Evolutionary conservation across 2,329 filamentous ascomycete genomes (phyloP), one percentile per base, ranked within the genome.

Genomic region (Colletotrichum graminicola): DNA sequence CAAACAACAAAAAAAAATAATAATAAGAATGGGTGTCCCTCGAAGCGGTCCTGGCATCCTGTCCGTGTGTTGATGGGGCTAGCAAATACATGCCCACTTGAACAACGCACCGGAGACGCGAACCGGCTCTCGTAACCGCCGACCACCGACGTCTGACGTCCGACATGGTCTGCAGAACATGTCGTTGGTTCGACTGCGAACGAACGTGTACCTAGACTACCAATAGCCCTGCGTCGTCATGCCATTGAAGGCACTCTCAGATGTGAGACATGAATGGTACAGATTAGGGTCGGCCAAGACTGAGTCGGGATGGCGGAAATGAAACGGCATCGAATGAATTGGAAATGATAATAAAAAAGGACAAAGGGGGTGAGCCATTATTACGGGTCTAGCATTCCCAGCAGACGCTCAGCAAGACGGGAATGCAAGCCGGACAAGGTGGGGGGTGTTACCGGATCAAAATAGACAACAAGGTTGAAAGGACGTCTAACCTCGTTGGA

Each of bases 141-240:
- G 65, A 71, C 36, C 34, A 49, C 64, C 67, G 67, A 68, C 59
- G 47, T 39, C 63, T 34, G 32, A 61, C 62, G 56, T 51, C 67
- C 41, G 23, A 62, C 55, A 26, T 36, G 12, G 29, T 21, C 21
- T 10, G 8, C 60, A 54, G 69, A 47, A 63, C 67, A 68, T 71
- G 68, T 64, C 64, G 68, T 60, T 51, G 62, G 41, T 12, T 39
- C 62, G 41, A 21, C n/a, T 32, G 34, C 23, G 29, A 54, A 47
- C 18, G 66, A 49, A 68, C 54, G 68, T 5, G 11, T 4, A n/a
- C n/a, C n/a, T n/a, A 41, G 0, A 10, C 10, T 11, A 36, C 36
- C 11, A 11, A 2, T 71, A 26, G 43, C 43, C 29, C 39, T 59
- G 45, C 52, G 39, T 49, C n/a, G 29, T 47, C 39, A 60, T 70